Percentiles rank a stretch among this genome's conserved stretches.
Conservation (phyloP, 768 basidiomycete species). For the Suillus placidus region DNA sequence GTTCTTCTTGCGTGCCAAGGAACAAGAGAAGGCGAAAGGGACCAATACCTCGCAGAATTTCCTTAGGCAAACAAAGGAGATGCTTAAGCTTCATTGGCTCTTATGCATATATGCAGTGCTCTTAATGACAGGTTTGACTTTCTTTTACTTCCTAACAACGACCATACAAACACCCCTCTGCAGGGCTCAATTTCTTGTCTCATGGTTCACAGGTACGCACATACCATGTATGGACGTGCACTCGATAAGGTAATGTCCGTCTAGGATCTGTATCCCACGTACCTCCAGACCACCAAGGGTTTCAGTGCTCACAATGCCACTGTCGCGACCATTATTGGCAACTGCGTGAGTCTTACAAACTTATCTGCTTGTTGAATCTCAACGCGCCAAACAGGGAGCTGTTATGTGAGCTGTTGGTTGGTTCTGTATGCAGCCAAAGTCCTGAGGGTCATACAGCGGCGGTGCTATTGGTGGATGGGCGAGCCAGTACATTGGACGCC, state of each 20-base stretch:
- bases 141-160: background rate
- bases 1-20: slow-evolving; percentile 68
- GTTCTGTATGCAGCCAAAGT: slow-evolving; percentile 15
- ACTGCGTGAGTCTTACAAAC: slow-evolving; percentile 48
- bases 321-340: slow-evolving; percentile 81
- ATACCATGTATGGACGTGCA: background rate
- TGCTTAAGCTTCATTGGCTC: slow-evolving; percentile 83
- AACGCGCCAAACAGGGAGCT: slow-evolving; percentile 38
- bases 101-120: slow-evolving; percentile 83
- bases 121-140: slow-evolving; percentile 62
- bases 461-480: slow-evolving; percentile 71
- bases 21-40: slow-evolving; percentile 47
- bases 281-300: slow-evolving; percentile 63
- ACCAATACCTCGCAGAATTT: slow-evolving; percentile 56
- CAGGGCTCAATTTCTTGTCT: slow-evolving; percentile 77
- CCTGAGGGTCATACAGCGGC: slow-evolving; percentile 42
- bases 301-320: slow-evolving; percentile 62
- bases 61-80: slow-evolving; percentile 67
- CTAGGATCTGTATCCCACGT: slow-evolving; percentile 78
- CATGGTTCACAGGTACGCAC: slow-evolving; percentile 64
- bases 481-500: slow-evolving; percentile 78
- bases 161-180: background rate
- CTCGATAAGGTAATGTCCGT: slow-evolving; percentile 7
- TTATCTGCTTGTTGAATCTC: background rate
- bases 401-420: slow-evolving; percentile 37